phyloP scores from a whole-genome alignment of 805 yeast genomes.

The Candida parachauliodes region DNA sequence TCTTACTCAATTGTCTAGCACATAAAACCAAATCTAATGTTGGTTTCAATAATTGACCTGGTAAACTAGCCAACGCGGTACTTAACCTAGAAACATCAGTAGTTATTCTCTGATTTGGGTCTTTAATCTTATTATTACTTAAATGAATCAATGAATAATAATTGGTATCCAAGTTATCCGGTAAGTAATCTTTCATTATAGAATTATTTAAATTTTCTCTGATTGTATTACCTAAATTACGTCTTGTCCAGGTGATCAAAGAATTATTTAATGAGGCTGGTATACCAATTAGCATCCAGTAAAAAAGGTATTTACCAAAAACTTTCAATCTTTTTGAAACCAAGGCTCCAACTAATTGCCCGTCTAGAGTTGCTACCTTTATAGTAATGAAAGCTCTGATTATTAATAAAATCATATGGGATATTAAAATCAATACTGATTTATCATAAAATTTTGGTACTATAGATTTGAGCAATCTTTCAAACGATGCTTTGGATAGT shows the following conservation, averaged over 20 bases:
- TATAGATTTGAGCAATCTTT: conserved; percentile 30
- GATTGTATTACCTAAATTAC: conserved; percentile 53
- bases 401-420: conserved; percentile 60
- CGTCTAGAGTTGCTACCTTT: conserved; percentile 83
- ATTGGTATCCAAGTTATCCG: conserved; percentile 64
- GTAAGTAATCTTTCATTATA: conserved; percentile 68
- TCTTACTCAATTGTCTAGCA: conserved; percentile 68
- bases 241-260: conserved; percentile 57
- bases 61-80: conserved; percentile 64
- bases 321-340: conserved; percentile 64
- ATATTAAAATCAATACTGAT: conserved; percentile 33
- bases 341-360: conserved; percentile 75
- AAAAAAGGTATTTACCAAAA: conserved; percentile 58
- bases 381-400: conserved; percentile 71
- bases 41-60: conserved; percentile 83
- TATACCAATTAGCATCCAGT: conserved; percentile 82
- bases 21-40: conserved; percentile 73
- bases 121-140: conserved; percentile 48
- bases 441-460: conserved; percentile 28
- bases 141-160: conserved; percentile 69
- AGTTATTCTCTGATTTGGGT: conserved; percentile 82
- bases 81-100: conserved; percentile 76
- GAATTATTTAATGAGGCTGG: conserved; percentile 85
- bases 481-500: conserved; percentile 27
- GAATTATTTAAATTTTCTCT: conserved; percentile 62